Evolutionary conservation across 768 basidiomycete species (phyloP).

Genomic region (Amanita pallidorosea): DNA sequence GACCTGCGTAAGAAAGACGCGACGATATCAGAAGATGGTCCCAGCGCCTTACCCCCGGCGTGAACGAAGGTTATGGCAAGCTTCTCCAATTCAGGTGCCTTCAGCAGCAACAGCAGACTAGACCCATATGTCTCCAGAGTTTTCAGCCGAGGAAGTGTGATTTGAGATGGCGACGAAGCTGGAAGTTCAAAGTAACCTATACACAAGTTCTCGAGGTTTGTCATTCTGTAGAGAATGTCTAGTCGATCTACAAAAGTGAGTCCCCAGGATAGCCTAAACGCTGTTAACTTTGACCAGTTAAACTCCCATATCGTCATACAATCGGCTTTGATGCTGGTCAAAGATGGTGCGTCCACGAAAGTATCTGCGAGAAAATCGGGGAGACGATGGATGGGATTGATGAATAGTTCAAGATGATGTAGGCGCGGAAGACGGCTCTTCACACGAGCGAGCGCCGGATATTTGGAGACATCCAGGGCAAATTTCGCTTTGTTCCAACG

Average conservation of each 20-base stretch:
- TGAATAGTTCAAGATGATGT: not conserved
- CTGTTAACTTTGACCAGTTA: not conserved
- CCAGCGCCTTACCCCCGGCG: too few species aligned
- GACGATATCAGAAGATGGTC: not conserved
- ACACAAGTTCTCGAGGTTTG: not conserved
- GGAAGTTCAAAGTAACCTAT: not conserved
- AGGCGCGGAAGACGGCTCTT: not conserved
- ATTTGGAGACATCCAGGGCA: not conserved
- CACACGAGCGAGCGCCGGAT: not conserved
- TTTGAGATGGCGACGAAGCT: not conserved
- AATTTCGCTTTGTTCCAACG: not conserved
- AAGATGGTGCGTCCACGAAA: not conserved
- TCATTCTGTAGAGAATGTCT: not conserved
- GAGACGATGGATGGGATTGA: not conserved
- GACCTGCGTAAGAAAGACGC: not conserved
- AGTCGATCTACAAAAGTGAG: not conserved
- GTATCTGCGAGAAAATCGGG: not conserved
- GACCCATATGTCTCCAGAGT: not conserved
- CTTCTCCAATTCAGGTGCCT: not conserved
- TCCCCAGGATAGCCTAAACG: not conserved
- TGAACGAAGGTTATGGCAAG: not conserved
- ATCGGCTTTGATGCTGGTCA: not conserved
- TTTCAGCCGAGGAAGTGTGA: not conserved
- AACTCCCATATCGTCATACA: not conserved
- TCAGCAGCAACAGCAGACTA: not conserved